Conservation (phyloP, 768 basidiomycete genomes). For the Dentipellis sp. region DNA sequence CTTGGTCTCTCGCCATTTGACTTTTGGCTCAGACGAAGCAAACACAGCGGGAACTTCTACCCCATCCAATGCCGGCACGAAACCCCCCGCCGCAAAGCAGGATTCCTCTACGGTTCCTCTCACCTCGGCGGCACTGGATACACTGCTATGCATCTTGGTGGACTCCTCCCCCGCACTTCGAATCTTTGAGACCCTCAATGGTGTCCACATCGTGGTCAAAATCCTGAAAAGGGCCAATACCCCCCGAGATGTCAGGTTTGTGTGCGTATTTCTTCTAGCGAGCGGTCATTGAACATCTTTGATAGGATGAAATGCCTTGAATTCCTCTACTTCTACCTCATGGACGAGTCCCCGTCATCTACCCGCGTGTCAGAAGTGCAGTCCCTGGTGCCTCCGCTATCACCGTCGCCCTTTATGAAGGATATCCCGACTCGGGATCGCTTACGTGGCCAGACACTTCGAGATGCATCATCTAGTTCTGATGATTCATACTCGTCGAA, state of each 20-base stretch:
- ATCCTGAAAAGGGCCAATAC: slow-evolving; percentile 81
- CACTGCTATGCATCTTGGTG: slow-evolving; percentile 80
- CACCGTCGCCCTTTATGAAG: slow-evolving; percentile 21
- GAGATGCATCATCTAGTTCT: slow-evolving; percentile 15
- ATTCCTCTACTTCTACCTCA: slow-evolving; percentile 89
- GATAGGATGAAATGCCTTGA: slow-evolving; percentile 91
- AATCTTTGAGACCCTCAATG: slow-evolving; percentile 66
- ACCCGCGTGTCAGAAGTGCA: background rate
- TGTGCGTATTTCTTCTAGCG: background rate
- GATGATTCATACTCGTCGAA: slow-evolving; percentile 12
- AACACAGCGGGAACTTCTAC: slow-evolving; percentile 16
- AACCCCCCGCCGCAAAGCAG: background rate
- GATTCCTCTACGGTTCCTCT: slow-evolving; percentile 6
- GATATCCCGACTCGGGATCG: slow-evolving; percentile 5
- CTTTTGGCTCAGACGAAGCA: slow-evolving; percentile 7
- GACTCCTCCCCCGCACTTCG: slow-evolving; percentile 72
- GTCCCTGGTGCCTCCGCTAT: slow-evolving; percentile 31
- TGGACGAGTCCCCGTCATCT: slow-evolving; percentile 57
- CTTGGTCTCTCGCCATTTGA: slow-evolving; percentile 56
- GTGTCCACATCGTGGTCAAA: slow-evolving; percentile 78
- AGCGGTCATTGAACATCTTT: background rate
- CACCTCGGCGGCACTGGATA: slow-evolving; percentile 64
- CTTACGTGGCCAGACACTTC: slow-evolving; percentile 2
- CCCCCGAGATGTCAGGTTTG: slow-evolving; percentile 80
- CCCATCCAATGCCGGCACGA: slow-evolving; percentile 17